Base-by-base conservation (phyloP, 768 basidiomycete genomes). In the Boletus rufocinnamomeus region DNA sequence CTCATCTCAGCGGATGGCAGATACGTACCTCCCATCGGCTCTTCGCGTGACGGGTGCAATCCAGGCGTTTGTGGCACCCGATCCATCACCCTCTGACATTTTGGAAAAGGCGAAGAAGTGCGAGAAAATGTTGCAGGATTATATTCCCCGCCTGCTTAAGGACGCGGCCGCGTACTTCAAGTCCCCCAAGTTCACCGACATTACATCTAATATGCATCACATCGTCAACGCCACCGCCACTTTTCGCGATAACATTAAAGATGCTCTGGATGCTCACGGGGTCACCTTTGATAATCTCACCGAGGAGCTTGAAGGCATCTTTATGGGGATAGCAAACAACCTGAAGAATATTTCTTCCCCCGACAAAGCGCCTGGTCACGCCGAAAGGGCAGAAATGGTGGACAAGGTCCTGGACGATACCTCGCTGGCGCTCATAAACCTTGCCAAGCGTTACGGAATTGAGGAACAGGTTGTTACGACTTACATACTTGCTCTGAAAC, bases 271-370 rank as follows among this genome's bases (percentile, higher is more conserved):
- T 28, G 47, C 46, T 7, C 62, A 32, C 3, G 2, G 57, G 1
- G 17, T 63, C 9, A 51, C 65, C 1, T 30, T 63, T 6, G 59
- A 58, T 10, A 4, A n/a, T 0, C 25, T 66, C 28, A 50, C 59
- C 0, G 6, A 21, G 4, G 65, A 66, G 11, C 62, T 67, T 6
- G 62, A 63, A n/a, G 9, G 14, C 3, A n/a, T 59, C 9, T 67
- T 64, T 21, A 52, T 30, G 57, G 8, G 0, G 4, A 53, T 55
- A 2, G 35, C 48, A 23, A 4, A 49, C 3, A 41, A 63, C 7
- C 16, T 67, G 21, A 17, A 54, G 45, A 56, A 50, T 3, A 52
- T 47, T 10, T 50, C 52, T 16, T 4, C 37, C 13, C 48, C 52
- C 0, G 30, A 52, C 25, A 54, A 57, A 25, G 56, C 52, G 4